These are phyloP conservation scores for Fusarium vanettenii DNA, from an alignment of 2,329 filamentous ascomycete species.

Conservation along the genomic window DNA sequence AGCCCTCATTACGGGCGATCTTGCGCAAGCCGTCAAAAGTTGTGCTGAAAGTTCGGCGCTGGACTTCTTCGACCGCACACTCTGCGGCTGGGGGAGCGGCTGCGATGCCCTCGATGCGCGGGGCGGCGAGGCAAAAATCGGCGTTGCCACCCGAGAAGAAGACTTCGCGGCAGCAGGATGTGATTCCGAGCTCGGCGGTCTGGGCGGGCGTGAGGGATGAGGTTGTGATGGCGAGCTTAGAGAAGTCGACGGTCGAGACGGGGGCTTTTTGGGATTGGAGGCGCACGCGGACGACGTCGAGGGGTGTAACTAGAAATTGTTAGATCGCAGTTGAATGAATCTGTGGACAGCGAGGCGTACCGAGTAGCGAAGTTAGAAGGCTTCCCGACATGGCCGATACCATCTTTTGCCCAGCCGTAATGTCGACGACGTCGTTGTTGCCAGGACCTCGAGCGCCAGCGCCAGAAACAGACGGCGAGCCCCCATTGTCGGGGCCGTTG, in stretches of 20 bases:
- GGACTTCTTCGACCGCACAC: constrained; percentile 89
- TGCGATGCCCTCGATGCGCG: constrained; percentile 60
- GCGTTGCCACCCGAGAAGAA: constrained; percentile 93
- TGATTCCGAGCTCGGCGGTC: constrained; percentile 85
- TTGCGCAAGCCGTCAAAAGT: constrained; percentile 93
- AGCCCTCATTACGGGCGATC: constrained; percentile 92
- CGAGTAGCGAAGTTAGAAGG: constrained; percentile 86
- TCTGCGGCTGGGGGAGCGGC: constrained; percentile 65
- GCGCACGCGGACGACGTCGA: constrained; percentile 96
- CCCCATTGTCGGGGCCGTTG: constrained; percentile 17
- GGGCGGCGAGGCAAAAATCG: constrained; percentile 82
- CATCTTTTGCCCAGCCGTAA: constrained; percentile 92
- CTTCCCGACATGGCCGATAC: constrained; percentile 91
- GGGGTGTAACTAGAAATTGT: constrained; percentile 78
- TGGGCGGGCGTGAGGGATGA: constrained; percentile 76
- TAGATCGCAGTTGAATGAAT: neutral
- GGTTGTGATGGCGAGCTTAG: constrained; percentile 66
- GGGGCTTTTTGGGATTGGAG: constrained; percentile 82
- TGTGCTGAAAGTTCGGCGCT: constrained; percentile 85
- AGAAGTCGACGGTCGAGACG: constrained; percentile 63
- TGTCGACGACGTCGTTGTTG: constrained; percentile 65
- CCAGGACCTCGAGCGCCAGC: neutral
- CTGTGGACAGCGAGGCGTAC: constrained; percentile 61
- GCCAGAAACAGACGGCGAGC: constrained; percentile 21
- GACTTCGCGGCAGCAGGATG: constrained; percentile 94